phyloP scores from a whole-genome alignment of 805 yeast genomes.

The Metschnikowia picachoensis region DNA sequence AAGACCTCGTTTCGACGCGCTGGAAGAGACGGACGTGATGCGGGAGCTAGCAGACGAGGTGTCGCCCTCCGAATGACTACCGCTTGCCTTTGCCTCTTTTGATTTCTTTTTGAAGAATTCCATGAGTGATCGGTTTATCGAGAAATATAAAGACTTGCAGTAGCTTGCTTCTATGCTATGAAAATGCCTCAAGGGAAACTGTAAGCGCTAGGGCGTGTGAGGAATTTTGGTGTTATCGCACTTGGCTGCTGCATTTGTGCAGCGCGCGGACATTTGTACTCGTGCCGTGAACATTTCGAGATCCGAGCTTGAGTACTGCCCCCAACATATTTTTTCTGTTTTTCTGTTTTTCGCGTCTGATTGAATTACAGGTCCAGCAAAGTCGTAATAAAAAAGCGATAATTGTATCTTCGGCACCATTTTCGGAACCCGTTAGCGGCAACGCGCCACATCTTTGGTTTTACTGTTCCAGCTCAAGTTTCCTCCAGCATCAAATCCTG shows the following conservation, averaged over 20 bases:
- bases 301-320: too few relatives aligned
- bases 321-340: too few relatives aligned
- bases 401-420: too few relatives aligned
- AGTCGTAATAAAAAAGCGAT: too few relatives aligned
- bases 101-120: slow-evolving; percentile 12
- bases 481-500: too few relatives aligned
- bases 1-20: slow-evolving; percentile 19
- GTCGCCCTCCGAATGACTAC: slow-evolving; percentile 13
- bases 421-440: too few relatives aligned
- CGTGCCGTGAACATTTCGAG: background rate
- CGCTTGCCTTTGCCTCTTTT: slow-evolving; percentile 5
- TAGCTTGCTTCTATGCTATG: background rate
- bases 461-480: too few relatives aligned
- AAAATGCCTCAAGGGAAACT: too few relatives aligned
- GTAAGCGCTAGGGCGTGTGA: too few relatives aligned
- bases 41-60: slow-evolving; percentile 15
- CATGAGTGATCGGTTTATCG: slow-evolving; percentile 1
- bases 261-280: slow-evolving; percentile 3
- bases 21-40: slow-evolving; percentile 12
- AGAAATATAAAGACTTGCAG: background rate
- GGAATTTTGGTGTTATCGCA: background rate
- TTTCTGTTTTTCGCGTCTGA: too few relatives aligned
- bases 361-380: too few relatives aligned
- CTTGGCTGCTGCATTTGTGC: slow-evolving; percentile 6
- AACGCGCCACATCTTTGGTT: too few relatives aligned